Conservation (phyloP, 441 rosid genomes). For the Viola pubescens region DNA sequence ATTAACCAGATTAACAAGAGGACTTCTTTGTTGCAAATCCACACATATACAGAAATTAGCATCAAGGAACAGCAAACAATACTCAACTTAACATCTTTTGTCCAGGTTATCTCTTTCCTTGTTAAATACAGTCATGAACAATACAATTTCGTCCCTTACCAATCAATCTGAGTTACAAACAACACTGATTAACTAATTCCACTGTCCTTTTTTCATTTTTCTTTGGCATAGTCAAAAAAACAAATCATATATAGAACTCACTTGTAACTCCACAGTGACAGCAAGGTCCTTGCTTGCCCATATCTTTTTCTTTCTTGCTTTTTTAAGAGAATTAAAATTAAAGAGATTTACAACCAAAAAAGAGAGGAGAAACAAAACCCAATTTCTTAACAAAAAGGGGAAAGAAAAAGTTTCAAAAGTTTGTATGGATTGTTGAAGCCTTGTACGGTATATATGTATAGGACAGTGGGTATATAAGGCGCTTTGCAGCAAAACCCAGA, state of each 20-base stretch:
- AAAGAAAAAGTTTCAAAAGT: conserved; percentile 5
- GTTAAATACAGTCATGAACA: conserved; percentile 18
- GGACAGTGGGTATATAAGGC: conserved; percentile 25
- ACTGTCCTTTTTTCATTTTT: conserved; percentile 3
- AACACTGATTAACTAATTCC: conserved; percentile 4
- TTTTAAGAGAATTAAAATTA: conserved; percentile 15
- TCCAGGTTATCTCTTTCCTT: conserved; percentile 19
- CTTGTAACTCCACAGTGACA: conserved; percentile 99
- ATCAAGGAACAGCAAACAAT: conserved; percentile 21
- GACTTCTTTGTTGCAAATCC: conserved; percentile 20
- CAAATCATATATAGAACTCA: conserved; percentile 52
- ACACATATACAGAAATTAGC: conserved; percentile 22
- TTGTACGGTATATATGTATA: conserved; percentile 22
- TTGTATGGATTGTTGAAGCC: conserved; percentile 26
- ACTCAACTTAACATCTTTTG: conserved; percentile 20
- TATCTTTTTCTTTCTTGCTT: conserved; percentile 28
- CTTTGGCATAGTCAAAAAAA: background rate
- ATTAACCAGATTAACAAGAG: conserved; percentile 16
- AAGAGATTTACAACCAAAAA: conserved; percentile 6
- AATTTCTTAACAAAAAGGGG: conserved; percentile 21
- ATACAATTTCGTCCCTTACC: background rate
- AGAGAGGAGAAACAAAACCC: conserved; percentile 1
- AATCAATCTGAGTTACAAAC: conserved; percentile 9
- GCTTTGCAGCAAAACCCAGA: conserved; percentile 36
- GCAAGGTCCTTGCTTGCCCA: conserved; percentile 99